These are phyloP conservation scores for Suhomyces bokatorum DNA, from an alignment of 1,139 yeast genomes.

Conservation along the genomic window DNA sequence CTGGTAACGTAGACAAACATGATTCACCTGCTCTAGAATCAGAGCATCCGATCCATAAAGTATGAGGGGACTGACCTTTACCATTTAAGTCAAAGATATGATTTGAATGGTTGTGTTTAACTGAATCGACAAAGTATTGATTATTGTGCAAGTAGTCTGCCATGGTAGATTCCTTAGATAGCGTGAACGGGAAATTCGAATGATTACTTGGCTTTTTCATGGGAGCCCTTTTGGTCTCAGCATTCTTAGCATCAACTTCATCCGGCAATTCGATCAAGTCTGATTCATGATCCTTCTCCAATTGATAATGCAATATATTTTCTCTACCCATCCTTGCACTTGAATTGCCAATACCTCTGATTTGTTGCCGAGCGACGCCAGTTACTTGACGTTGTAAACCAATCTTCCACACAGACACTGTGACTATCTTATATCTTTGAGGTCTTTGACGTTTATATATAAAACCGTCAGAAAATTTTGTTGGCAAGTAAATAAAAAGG, in stretches of 20 bases:
- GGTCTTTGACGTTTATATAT: not conserved
- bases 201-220: slow-evolving; percentile 9
- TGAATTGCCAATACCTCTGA: slow-evolving; percentile 5
- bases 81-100: slow-evolving; percentile 68
- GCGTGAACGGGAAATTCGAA: slow-evolving; percentile 51
- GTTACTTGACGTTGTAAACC: slow-evolving; percentile 9
- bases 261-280: slow-evolving; percentile 25
- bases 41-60: slow-evolving; percentile 94
- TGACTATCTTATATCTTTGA: not conserved
- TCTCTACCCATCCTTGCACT: slow-evolving; percentile 43
- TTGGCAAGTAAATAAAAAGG: not conserved
- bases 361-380: slow-evolving; percentile 8
- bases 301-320: slow-evolving; percentile 43
- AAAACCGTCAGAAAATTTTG: slow-evolving; percentile 2
- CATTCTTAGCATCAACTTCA: slow-evolving; percentile 6
- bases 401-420: slow-evolving; percentile 10
- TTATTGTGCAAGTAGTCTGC: slow-evolving; percentile 71
- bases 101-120: slow-evolving; percentile 60
- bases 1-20: slow-evolving; percentile 81
- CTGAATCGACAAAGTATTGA: slow-evolving; percentile 61
- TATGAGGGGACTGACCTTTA: slow-evolving; percentile 88
- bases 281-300: slow-evolving; percentile 43
- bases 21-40: slow-evolving; percentile 89
- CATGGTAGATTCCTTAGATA: slow-evolving; percentile 56
- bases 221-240: slow-evolving; percentile 3